Conservation (phyloP, 345 rosid genomes). For the Eucalyptus viminalis region DNA sequence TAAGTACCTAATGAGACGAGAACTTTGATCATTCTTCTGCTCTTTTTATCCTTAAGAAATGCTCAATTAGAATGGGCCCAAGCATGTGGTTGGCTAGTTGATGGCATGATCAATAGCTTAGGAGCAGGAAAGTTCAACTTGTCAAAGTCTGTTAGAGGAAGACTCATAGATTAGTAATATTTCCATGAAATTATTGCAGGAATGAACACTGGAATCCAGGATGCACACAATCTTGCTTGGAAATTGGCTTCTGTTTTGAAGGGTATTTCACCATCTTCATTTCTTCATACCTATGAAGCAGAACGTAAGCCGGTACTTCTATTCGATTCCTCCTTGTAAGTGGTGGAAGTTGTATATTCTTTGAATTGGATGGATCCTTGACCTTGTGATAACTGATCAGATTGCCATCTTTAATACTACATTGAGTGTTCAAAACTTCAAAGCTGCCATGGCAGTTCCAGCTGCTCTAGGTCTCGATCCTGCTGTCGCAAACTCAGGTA, state of each 20-base stretch:
- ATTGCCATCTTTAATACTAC: conserved; percentile 72
- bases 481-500: conserved; percentile 68
- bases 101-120: background rate
- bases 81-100: background rate
- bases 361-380: background rate
- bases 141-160: background rate
- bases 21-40: background rate
- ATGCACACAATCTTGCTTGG: conserved; percentile 97
- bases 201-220: conserved; percentile 98
- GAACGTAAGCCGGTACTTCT: conserved; percentile 78
- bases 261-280: conserved; percentile 52
- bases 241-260: conserved; percentile 59
- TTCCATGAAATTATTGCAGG: conserved; percentile 26
- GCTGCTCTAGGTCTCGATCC: conserved; percentile 84
- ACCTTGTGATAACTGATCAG: conserved; percentile 18
- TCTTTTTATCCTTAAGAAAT: background rate
- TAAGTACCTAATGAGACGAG: background rate
- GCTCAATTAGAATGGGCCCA: background rate
- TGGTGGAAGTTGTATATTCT: background rate
- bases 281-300: conserved; percentile 65
- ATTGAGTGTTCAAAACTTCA: conserved; percentile 80
- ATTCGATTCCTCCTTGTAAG: background rate
- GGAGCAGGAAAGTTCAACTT: background rate
- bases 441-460: conserved; percentile 89
- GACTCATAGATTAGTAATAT: background rate